Evolutionary conservation across 495 filamentous ascomycete genomes (phyloP).

Genomic region (Neurospora sp.): DNA sequence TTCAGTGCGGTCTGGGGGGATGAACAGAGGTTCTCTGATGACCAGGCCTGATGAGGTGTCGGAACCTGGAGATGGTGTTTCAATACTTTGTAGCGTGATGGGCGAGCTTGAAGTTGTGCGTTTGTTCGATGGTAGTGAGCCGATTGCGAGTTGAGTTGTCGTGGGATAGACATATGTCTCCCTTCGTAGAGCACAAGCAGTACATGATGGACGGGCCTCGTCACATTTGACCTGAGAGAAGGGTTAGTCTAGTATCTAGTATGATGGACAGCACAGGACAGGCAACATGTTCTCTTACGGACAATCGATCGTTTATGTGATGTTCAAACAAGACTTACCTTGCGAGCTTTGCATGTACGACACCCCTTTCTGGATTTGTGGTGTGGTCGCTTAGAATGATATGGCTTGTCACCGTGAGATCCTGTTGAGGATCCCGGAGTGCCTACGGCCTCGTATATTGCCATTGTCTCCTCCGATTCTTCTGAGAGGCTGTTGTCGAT

Average conservation of each 20-base stretch:
- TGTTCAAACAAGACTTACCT: slow-evolving; percentile 8
- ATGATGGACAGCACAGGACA: background rate
- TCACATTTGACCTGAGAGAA: slow-evolving; percentile 33
- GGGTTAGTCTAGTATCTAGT: slow-evolving; percentile 5
- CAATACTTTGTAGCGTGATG: background rate
- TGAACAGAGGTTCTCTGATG: slow-evolving; percentile 29
- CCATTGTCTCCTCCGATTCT: background rate
- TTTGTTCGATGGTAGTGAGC: background rate
- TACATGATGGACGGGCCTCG: slow-evolving; percentile 37
- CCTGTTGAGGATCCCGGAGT: background rate
- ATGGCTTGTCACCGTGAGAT: slow-evolving; percentile 17
- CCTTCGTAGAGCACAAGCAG: slow-evolving; percentile 32
- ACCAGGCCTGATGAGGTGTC: background rate
- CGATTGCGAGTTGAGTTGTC: background rate
- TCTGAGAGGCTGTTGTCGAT: background rate
- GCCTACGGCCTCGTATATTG: background rate
- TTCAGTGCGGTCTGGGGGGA: slow-evolving; percentile 15
- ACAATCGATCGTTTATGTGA: background rate
- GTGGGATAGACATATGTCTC: slow-evolving; percentile 32
- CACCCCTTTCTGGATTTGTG: slow-evolving; percentile 43
- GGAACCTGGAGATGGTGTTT: slow-evolving; percentile 6
- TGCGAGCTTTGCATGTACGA: slow-evolving; percentile 35
- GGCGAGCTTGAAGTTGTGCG: background rate
- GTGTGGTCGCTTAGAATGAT: slow-evolving; percentile 40
- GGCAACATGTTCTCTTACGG: background rate